Evolutionary conservation across 192 early-diverging fungal species (phyloP), one percentile per base, ranked within the genome.

Genomic region (Borealophlyctis nickersoniae): DNA sequence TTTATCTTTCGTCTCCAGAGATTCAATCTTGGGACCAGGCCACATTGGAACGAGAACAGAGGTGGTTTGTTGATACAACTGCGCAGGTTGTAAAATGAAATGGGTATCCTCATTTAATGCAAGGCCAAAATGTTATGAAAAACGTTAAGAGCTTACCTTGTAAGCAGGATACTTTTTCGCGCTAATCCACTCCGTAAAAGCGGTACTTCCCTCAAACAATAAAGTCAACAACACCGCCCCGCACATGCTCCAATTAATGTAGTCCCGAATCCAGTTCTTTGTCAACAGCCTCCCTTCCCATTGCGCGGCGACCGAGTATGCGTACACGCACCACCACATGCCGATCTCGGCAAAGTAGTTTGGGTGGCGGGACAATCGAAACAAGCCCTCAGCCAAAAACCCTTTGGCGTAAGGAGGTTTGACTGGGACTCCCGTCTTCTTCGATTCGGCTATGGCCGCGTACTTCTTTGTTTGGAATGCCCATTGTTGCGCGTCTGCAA

Each of bases 401-500:
- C 91, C 92, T 22, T 78, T 62, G 27, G 73, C 65, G 49, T 71
- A 77, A 24, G 70, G 73, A 7, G 33, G 34, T n/a, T n/a, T n/a
- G n/a, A n/a, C n/a, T 22, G 69, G 66, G n/a, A 78, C 52, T 13
- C 45, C 22, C 14, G 66, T 68, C 56, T 76, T 66, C 60, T 63
- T 60, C 4, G 56, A 52, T 52, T 22, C 49, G 26, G 77, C 72
- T 27, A 77, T 32, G 52, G 54, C 9, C 39, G 48, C 65, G 32
- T 70, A 69, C 56, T 82, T 85, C 27, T 63, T 50, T 60, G 80
- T 78, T 56, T 79, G 73, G 73, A 91, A 93, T 2, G 51, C 60
- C 73, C 79, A 94, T 67, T 94, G 91, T 60, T 97, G 92, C 29
- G 89, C 33, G 70, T 97, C 94, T 0, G 92, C 91, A 2, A 85